A percentile compares a stretch with the other conserved stretches of the same genome.
These are phyloP conservation scores for Alternaria ventricosa DNA, from an alignment of 2,329 filamentous ascomycete genomes.

Conservation along the genomic window DNA sequence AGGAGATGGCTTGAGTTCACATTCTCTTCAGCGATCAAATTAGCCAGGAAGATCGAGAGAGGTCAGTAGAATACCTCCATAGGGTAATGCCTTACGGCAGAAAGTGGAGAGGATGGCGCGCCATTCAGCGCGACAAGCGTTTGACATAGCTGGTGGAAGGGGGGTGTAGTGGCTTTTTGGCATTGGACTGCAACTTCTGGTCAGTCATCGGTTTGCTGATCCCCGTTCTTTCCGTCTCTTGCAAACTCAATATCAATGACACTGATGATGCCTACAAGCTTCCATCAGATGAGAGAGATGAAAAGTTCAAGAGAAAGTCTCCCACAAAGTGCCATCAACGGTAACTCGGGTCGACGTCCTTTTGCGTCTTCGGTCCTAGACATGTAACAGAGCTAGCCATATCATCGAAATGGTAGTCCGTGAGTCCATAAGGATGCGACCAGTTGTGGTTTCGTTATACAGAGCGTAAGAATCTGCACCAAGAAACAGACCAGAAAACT, in stretches of 20 bases:
- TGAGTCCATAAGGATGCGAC: slow-evolving; percentile 17
- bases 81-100: not conserved
- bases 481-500: not conserved
- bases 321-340: not conserved
- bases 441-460: not conserved
- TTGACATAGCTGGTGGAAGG: not conserved
- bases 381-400: slow-evolving; percentile 6
- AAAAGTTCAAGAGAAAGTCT: rapidly evolving
- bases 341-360: not conserved
- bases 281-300: not conserved
- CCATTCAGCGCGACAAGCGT: not conserved
- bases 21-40: not conserved
- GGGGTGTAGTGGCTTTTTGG: not conserved
- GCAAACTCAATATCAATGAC: not conserved
- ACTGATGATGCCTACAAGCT: not conserved
- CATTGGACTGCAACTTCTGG: not conserved
- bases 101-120: not conserved
- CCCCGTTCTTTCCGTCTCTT: not conserved
- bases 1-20: not conserved
- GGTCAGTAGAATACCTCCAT: not conserved
- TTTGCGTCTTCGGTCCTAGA: not conserved
- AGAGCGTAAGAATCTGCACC: not conserved
- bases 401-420: slow-evolving; percentile 26
- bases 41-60: not conserved
- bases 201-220: not conserved